phyloP scores from a whole-genome alignment of 2,329 filamentous ascomycete species.

The Xylariaceae sp. region DNA sequence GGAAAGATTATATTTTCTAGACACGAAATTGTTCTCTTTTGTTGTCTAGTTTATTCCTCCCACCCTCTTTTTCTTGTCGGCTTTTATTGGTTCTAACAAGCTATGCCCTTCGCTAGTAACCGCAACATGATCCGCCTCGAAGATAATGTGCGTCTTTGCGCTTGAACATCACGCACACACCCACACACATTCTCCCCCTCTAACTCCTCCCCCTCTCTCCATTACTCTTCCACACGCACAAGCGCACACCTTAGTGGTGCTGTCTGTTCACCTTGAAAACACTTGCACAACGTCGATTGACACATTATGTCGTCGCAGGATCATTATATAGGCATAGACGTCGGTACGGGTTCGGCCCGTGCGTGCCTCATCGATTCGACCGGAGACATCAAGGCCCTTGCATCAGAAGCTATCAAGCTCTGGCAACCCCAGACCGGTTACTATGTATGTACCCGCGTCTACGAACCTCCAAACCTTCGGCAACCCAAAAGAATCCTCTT shows the following conservation, averaged over 20 bases:
- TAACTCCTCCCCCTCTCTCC: not conserved
- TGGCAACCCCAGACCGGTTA: constrained; percentile 73
- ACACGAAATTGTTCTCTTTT: too few relatives aligned
- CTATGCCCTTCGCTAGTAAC: constrained; percentile 24
- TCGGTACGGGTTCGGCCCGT: constrained; percentile 90
- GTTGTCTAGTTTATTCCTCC: not conserved
- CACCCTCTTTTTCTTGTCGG: not conserved
- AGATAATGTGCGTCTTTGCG: constrained; percentile 28
- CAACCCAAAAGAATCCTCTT: not conserved
- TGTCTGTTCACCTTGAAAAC: not conserved
- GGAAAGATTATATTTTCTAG: too few relatives aligned
- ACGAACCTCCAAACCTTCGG: constrained; percentile 26
- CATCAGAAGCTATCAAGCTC: constrained; percentile 69
- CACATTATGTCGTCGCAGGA: constrained; percentile 36
- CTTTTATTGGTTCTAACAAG: constrained; percentile 13
- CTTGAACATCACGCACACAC: not conserved
- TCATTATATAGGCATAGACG: constrained; percentile 80
- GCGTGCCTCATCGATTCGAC: constrained; percentile 91
- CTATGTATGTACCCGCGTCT: constrained; percentile 46
- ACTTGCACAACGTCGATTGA: constrained; percentile 18
- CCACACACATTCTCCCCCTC: not conserved
- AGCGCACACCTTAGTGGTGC: not conserved
- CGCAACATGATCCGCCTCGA: constrained; percentile 32
- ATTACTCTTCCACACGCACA: not conserved
- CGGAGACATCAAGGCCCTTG: constrained; percentile 77